A percentile compares a stretch with the other conserved stretches of the same genome.
phyloP scores from a whole-genome alignment of 2,329 filamentous ascomycete genomes.

The Epichloe gansuensis region DNA sequence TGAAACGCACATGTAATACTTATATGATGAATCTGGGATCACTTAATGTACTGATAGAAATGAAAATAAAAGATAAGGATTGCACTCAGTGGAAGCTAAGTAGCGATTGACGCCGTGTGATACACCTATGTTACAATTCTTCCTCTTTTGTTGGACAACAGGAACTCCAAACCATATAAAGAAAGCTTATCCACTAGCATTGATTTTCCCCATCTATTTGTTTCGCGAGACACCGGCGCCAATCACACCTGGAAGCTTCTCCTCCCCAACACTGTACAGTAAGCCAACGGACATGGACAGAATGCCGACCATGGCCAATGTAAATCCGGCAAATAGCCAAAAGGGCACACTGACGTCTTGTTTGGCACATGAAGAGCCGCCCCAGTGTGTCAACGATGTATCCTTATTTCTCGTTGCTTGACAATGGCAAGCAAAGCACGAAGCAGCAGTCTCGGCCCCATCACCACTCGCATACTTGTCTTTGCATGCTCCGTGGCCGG shows the following conservation, averaged over 20 bases:
- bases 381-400: constrained; percentile 62
- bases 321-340: constrained; percentile 71
- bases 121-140: constrained; percentile 7
- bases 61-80: neutral
- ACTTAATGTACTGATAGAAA: neutral
- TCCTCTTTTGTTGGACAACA: neutral
- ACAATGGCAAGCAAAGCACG: constrained; percentile 76
- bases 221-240: constrained; percentile 80
- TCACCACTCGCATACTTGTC: constrained; percentile 45
- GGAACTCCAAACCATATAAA: constrained; percentile 7
- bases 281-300: constrained; percentile 62
- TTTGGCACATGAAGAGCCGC: constrained; percentile 80
- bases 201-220: constrained; percentile 29
- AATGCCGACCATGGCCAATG: constrained; percentile 54
- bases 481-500: constrained; percentile 66
- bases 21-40: neutral
- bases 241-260: constrained; percentile 86
- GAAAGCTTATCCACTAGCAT: neutral
- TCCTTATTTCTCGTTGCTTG: constrained; percentile 42
- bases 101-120: constrained; percentile 5
- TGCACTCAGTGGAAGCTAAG: neutral
- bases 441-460: constrained; percentile 25
- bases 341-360: constrained; percentile 80
- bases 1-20: no score
- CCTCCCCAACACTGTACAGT: constrained; percentile 71